Evolutionary conservation across 345 rosid genomes (phyloP).

Genomic region (Luvunga scandens): DNA sequence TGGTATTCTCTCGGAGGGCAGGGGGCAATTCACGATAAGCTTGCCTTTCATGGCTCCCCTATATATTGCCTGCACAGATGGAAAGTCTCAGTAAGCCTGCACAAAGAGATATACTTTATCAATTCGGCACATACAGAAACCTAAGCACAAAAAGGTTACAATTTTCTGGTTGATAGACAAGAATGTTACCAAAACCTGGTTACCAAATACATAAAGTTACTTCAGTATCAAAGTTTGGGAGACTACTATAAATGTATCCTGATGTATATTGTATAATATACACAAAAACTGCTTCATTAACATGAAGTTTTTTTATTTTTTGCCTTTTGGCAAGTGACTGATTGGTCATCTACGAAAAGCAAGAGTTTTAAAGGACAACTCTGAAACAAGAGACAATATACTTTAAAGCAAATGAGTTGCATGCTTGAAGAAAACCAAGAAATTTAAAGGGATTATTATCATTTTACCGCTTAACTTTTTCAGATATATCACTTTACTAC

Average conservation of each 20-base stretch:
- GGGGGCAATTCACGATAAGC: constrained; percentile 71
- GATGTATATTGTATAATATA: background rate
- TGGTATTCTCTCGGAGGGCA: constrained; percentile 80
- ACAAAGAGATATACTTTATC: background rate
- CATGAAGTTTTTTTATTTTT: background rate
- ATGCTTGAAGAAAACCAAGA: background rate
- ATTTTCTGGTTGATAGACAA: background rate
- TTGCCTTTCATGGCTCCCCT: constrained; percentile 98
- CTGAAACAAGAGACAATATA: too few species aligned
- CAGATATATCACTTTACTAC: too few species aligned
- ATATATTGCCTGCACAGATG: constrained; percentile 59
- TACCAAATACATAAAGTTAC: background rate
- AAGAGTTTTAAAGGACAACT: background rate
- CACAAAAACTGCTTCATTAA: background rate
- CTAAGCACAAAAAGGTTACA: background rate
- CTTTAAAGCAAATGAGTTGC: background rate
- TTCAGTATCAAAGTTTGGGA: background rate
- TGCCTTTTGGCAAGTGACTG: background rate
- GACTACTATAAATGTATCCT: background rate
- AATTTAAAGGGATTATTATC: too few species aligned
- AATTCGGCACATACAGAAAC: background rate
- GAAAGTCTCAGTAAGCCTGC: background rate
- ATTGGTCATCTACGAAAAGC: background rate
- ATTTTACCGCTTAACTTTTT: too few species aligned
- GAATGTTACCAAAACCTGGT: background rate